Base-by-base conservation (phyloP, 2,329 filamentous ascomycete genomes). In the Pseudocercospora ulei region DNA sequence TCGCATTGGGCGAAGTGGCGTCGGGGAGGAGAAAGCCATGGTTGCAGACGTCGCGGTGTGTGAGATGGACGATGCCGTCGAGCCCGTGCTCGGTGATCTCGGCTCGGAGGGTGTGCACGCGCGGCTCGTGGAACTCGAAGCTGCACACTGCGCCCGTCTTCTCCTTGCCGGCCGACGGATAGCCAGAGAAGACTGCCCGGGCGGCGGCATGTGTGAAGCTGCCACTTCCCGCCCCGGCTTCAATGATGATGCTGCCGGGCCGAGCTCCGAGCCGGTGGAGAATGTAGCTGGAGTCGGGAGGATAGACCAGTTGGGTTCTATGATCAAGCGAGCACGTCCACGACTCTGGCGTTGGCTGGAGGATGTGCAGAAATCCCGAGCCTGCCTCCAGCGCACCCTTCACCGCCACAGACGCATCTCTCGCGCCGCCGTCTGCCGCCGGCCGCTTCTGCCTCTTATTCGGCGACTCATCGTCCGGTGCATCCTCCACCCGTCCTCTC, bases 251-350 rank as follows among this genome's bases (percentile, higher is more conserved):
- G 29, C 75, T 72, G 3, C 84, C 83, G 0, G 83, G 83, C 12
- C 80, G 67, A 3, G 80, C 82, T 19, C 80, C 73, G 53, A 90
- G 72, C 20, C 82, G 71, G 53, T 87, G 81, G 7, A 90, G 66
- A 33, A 90, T 76, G 56, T 86, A 90, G 64, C 82, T 87, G 63
- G 86, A 87, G 59, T 90, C 83, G 9, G 82, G 82, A 0, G 81
- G 87, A 59, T 90, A 90, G 37, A 90, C 83, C 23, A 90, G 83
- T 57, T 90, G 83, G 0, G 83, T 90, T 44, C 83, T 71, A 58
- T 90, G 83, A 1, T 83, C 83, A 31, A 90, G 63, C 41, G 80
- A 83, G 38, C 74, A 73, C 0, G 83, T 90, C 83, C 83, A 90
- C 13, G 82, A 70, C 60, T 90, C 83, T 3, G 83, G 82, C 0